Conservation (phyloP, 2,329 filamentous ascomycete species). For the Apiospora pterosperma region DNA sequence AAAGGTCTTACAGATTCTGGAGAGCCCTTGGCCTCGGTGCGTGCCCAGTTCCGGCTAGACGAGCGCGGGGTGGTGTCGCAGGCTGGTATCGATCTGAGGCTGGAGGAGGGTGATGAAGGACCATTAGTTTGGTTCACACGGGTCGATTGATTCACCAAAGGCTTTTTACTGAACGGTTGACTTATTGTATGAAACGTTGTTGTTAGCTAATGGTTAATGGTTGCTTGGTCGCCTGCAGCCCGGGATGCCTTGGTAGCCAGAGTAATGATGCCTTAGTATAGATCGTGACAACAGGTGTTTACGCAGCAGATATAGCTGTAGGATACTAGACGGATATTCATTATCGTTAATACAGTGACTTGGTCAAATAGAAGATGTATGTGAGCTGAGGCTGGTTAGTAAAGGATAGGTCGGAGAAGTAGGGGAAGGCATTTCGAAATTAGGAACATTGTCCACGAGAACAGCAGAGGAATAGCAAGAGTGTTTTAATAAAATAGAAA, state of each 20-base stretch:
- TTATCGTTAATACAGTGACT: no score
- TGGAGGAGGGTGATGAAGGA: not conserved
- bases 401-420: no score
- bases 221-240: no score
- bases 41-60: conserved; percentile 10
- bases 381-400: no score
- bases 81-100: conserved; percentile 6
- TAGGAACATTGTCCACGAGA: not conserved
- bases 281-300: no score
- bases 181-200: not conserved
- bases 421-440: not conserved
- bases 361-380: no score
- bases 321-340: no score
- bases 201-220: no score
- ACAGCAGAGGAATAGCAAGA: not conserved
- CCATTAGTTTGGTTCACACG: not conserved
- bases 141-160: not conserved
- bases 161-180: not conserved
- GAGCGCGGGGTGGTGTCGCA: conserved; percentile 8
- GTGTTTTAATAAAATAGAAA: not conserved
- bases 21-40: not conserved
- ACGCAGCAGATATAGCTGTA: no score
- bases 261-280: no score
- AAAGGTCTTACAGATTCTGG: not conserved
- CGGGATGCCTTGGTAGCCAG: no score